Evolutionary conservation across 2,329 filamentous ascomycete species (phyloP).

Genomic region (Magnaporthales sp.): DNA sequence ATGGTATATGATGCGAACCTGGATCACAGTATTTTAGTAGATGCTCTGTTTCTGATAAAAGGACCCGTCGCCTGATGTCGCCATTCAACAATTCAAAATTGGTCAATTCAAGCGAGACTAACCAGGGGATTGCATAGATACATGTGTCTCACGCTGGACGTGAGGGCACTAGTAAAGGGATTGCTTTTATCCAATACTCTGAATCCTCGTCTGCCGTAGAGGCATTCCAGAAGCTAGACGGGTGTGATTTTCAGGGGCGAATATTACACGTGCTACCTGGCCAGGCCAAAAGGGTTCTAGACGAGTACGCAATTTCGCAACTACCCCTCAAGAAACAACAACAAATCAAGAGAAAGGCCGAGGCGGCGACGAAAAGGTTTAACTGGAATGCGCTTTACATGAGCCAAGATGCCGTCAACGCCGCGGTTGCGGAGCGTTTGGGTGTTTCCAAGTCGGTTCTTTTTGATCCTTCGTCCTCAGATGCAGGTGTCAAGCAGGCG

Average conservation of each 20-base stretch:
- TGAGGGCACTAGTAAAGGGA: constrained; percentile 73
- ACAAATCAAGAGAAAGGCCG: constrained; percentile 74
- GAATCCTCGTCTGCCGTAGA: constrained; percentile 64
- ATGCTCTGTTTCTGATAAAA: constrained; percentile 82
- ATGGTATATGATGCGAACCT: constrained; percentile 79
- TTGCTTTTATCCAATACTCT: constrained; percentile 75
- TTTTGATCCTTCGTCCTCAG: constrained; percentile 88
- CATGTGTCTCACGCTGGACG: constrained; percentile 70
- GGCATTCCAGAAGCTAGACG: constrained; percentile 74
- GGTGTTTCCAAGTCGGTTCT: constrained; percentile 87
- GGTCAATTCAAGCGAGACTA: neutral
- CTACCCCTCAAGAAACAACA: constrained; percentile 92
- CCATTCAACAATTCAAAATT: neutral
- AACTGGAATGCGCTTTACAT: constrained; percentile 99
- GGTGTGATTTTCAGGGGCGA: constrained; percentile 83
- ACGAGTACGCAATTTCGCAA: constrained; percentile 82
- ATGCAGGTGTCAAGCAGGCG: constrained; percentile 92
- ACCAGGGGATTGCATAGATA: constrained; percentile 47
- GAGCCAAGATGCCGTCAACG: constrained; percentile 91
- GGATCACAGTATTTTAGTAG: constrained; percentile 99
- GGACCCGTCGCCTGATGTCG: constrained; percentile 3
- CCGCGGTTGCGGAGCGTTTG: constrained; percentile 76
- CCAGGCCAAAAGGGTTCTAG: constrained; percentile 72
- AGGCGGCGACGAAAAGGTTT: constrained; percentile 70
- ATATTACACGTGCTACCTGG: constrained; percentile 85